Evolutionary conservation across 2,329 filamentous ascomycete species (phyloP).

Genomic region (Fusarium nisikadoi): DNA sequence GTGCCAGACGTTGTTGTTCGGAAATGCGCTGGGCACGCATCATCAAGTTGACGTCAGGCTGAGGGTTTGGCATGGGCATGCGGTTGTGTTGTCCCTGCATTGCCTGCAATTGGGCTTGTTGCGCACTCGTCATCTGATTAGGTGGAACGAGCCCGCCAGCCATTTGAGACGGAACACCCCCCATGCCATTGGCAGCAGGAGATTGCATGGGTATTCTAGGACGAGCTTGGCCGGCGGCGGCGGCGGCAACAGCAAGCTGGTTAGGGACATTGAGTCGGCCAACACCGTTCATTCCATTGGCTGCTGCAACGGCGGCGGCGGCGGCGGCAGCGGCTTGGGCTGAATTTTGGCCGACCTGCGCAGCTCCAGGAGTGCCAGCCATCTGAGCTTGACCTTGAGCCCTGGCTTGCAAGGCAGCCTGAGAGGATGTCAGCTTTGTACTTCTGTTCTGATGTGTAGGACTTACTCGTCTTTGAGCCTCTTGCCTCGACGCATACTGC

Average conservation of each 20-base stretch:
- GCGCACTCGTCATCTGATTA: constrained; percentile 71
- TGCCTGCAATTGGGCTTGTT: constrained; percentile 76
- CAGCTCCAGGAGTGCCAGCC: constrained; percentile 54
- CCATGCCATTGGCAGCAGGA: constrained; percentile 62
- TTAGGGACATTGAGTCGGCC: constrained; percentile 56
- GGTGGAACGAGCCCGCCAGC: constrained; percentile 62
- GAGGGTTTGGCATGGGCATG: constrained; percentile 60
- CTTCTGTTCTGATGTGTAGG: background rate
- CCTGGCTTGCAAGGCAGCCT: constrained; percentile 60
- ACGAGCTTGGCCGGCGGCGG: constrained; percentile 57
- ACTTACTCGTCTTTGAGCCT: constrained; percentile 67
- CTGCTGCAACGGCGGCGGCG: constrained; percentile 39
- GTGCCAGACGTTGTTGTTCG: constrained; percentile 69
- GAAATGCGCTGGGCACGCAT: constrained; percentile 74
- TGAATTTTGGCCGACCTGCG: constrained; percentile 46
- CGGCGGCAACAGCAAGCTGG: constrained; percentile 57
- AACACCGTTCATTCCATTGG: constrained; percentile 43
- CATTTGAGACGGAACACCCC: constrained; percentile 60
- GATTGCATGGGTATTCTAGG: constrained; percentile 66
- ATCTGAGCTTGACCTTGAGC: constrained; percentile 59
- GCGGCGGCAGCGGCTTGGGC: constrained; percentile 44
- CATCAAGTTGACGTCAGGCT: constrained; percentile 65
- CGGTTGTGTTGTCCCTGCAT: constrained; percentile 67
- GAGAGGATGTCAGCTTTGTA: constrained; percentile 42
- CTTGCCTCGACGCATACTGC: constrained; percentile 67